A percentile compares a stretch with the other conserved stretches of the same genome.
phyloP scores from a whole-genome alignment of 768 basidiomycete genomes.

The Hebeloma cylindrosporum region DNA sequence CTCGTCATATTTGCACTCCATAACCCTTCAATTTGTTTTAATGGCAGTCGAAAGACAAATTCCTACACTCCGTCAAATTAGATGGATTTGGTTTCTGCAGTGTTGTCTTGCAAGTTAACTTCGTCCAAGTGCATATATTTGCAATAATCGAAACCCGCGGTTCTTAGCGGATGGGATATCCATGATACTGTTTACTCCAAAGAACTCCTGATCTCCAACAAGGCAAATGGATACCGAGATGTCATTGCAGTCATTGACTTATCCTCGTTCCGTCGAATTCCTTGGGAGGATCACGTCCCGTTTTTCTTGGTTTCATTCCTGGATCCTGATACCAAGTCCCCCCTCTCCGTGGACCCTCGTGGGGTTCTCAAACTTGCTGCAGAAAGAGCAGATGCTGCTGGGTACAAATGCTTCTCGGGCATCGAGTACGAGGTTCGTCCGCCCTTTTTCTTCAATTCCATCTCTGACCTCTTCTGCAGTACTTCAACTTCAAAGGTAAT shows the following conservation, averaged over 20 bases:
- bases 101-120: constrained; percentile 80
- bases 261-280: constrained; percentile 82
- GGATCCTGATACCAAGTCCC: constrained; percentile 80
- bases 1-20: background rate
- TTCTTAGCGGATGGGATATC: constrained; percentile 81
- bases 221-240: constrained; percentile 89
- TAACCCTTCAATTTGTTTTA: background rate
- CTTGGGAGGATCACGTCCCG: constrained; percentile 89
- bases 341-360: constrained; percentile 82
- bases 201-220: constrained; percentile 90
- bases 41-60: constrained; percentile 84
- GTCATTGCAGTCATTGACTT: constrained; percentile 85
- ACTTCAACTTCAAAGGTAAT: constrained; percentile 87
- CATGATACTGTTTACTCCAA: constrained; percentile 83
- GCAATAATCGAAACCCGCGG: constrained; percentile 1
- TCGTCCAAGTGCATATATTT: background rate
- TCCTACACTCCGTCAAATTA: constrained; percentile 73
- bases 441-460: constrained; percentile 1
- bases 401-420: constrained; percentile 75
- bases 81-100: constrained; percentile 94
- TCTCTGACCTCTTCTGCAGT: constrained; percentile 40
- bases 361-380: constrained; percentile 67
- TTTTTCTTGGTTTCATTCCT: constrained; percentile 92
- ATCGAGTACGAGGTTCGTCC: constrained; percentile 85
- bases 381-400: constrained; percentile 45